A percentile compares a stretch with the other conserved stretches of the same genome.
phyloP scores from a whole-genome alignment of 768 basidiomycete species.

The Boletus fagicola region DNA sequence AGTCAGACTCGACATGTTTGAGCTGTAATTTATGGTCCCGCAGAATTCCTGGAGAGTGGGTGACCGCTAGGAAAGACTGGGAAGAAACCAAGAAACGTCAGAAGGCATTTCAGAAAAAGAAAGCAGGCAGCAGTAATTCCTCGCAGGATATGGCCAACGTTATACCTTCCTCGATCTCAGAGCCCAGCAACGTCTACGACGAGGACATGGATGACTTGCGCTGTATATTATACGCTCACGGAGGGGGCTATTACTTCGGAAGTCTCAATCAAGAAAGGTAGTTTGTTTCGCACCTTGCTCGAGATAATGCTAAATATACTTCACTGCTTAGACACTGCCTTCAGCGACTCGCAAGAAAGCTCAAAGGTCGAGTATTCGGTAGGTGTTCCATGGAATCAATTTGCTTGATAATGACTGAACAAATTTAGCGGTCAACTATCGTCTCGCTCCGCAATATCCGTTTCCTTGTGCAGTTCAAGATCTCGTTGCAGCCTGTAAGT shows the following conservation, averaged over 20 bases:
- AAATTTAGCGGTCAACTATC: slow-evolving; percentile 67
- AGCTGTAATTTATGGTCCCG: slow-evolving; percentile 12
- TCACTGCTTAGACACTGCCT: slow-evolving; percentile 55
- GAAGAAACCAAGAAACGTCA: slow-evolving; percentile 58
- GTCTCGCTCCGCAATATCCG: slow-evolving; percentile 95
- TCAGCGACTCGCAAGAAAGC: slow-evolving; percentile 86
- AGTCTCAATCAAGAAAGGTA: slow-evolving; percentile 77
- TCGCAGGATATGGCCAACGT: slow-evolving; percentile 17
- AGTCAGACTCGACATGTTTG: slow-evolving; percentile 21
- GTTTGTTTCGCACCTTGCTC: background rate
- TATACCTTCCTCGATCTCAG: slow-evolving; percentile 22
- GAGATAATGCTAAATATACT: slow-evolving; percentile 8
- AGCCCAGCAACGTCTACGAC: slow-evolving; percentile 46
- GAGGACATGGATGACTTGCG: slow-evolving; percentile 80
- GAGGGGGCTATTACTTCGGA: slow-evolving; percentile 85
- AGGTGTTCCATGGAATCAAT: slow-evolving; percentile 15
- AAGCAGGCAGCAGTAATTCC: slow-evolving; percentile 1
- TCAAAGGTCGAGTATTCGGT: slow-evolving; percentile 87
- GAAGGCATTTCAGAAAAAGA: slow-evolving; percentile 46
- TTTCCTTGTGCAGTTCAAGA: slow-evolving; percentile 94
- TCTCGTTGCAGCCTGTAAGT: slow-evolving; percentile 78
- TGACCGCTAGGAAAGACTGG: slow-evolving; percentile 83
- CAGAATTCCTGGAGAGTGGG: slow-evolving; percentile 87
- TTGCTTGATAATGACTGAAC: slow-evolving; percentile 11
- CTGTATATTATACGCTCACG: slow-evolving; percentile 81